These are phyloP conservation scores for Gonapodya prolifera DNA, from an alignment of 192 early-diverging fungal genomes.

Conservation along the genomic window DNA sequence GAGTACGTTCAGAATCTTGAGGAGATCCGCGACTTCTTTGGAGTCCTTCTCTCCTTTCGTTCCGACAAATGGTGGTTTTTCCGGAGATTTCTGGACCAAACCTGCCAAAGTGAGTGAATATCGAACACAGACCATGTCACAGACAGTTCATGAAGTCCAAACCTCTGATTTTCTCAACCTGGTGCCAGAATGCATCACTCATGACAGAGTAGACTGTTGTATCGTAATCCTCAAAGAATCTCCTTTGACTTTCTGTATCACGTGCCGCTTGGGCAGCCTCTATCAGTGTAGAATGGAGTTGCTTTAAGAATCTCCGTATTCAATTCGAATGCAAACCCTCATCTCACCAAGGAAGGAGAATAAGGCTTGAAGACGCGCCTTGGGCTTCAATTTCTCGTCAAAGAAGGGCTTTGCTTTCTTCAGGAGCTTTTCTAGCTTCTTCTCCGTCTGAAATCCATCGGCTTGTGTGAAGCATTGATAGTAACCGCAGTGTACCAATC, in stretches of 20 bases:
- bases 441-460: slow-evolving; percentile 23
- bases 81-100: neutral
- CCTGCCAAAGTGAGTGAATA: neutral
- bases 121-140: neutral
- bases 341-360: slow-evolving; percentile 56
- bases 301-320: neutral
- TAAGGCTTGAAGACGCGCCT: slow-evolving; percentile 48
- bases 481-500: neutral
- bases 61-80: neutral
- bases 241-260: neutral
- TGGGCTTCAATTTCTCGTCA: slow-evolving; percentile 63
- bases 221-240: slow-evolving; percentile 64
- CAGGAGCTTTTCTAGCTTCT: slow-evolving; percentile 48
- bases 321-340: neutral
- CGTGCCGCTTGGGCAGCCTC: neutral
- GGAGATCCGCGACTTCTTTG: slow-evolving; percentile 53
- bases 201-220: slow-evolving; percentile 55
- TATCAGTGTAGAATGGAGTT: neutral
- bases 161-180: slow-evolving; percentile 67
- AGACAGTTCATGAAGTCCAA: slow-evolving; percentile 8
- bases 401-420: slow-evolving; percentile 65
- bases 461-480: neutral
- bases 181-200: slow-evolving; percentile 48
- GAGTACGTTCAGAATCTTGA: slow-evolving; percentile 48
- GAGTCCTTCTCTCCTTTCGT: slow-evolving; percentile 7